Conservation (phyloP, 2,329 filamentous ascomycete genomes). For the Ceratocystis destructans region DNA sequence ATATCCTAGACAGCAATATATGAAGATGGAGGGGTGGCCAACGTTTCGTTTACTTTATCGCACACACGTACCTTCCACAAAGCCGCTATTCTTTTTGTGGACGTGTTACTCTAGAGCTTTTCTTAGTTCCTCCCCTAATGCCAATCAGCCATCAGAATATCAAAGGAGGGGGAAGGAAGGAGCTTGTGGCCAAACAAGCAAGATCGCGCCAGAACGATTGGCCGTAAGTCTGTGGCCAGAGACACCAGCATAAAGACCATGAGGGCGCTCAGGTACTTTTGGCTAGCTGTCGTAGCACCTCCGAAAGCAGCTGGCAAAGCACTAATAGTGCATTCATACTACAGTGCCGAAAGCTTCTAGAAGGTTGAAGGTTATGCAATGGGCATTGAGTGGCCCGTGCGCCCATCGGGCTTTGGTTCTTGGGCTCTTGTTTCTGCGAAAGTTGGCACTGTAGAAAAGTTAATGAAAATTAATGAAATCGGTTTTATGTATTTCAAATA, state of each 20-base stretch:
- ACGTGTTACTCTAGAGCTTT: not conserved
- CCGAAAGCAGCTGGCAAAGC: not conserved
- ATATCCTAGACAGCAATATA: not conserved
- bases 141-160: not conserved
- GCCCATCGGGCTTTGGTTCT: not conserved
- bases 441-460: not conserved
- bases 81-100: not conserved
- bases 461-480: too few relatives aligned
- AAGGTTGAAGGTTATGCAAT: slow-evolving; percentile 7
- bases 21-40: not conserved
- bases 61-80: too few relatives aligned
- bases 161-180: not conserved
- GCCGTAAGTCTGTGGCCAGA: not conserved
- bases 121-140: not conserved
- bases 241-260: not conserved
- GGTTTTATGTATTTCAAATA: too few relatives aligned
- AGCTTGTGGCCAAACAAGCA: not conserved
- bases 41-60: too few relatives aligned
- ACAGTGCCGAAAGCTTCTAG: slow-evolving; percentile 14
- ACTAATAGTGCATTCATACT: slow-evolving; percentile 2
- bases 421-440: not conserved
- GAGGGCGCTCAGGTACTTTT: not conserved
- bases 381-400: slow-evolving; percentile 1
- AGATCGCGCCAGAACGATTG: not conserved
- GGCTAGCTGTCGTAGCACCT: not conserved